These are phyloP conservation scores for Rhizodiscina lignyota DNA, from an alignment of 495 filamentous ascomycete genomes.

Conservation along the genomic window DNA sequence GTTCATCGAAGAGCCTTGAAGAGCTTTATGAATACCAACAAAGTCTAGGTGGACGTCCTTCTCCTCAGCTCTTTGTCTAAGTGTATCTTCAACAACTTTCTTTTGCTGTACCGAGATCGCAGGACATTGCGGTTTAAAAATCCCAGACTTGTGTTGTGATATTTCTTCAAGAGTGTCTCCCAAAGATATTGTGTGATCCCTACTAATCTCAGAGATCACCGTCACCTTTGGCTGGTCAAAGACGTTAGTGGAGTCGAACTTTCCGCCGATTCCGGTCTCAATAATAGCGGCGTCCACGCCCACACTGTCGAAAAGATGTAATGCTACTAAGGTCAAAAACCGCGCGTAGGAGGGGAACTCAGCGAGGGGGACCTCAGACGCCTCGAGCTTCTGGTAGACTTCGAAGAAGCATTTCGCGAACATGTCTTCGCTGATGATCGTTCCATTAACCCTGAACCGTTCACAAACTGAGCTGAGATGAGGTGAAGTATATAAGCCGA, in stretches of 20 bases:
- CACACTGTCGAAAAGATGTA: slow-evolving; percentile 70
- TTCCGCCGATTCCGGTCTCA: slow-evolving; percentile 85
- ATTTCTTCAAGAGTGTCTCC: slow-evolving; percentile 79
- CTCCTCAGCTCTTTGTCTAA: slow-evolving; percentile 53
- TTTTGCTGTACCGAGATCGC: slow-evolving; percentile 65
- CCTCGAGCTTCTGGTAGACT: slow-evolving; percentile 63
- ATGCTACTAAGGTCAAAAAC: slow-evolving; percentile 77
- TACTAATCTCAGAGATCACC: slow-evolving; percentile 72
- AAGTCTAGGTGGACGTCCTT: slow-evolving; percentile 42
- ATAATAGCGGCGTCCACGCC: slow-evolving; percentile 71
- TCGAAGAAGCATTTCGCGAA: slow-evolving; percentile 84
- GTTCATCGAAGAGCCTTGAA: slow-evolving; percentile 45
- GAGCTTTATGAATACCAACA: slow-evolving; percentile 43
- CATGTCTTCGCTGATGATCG: slow-evolving; percentile 52
- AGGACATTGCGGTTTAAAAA: slow-evolving; percentile 57
- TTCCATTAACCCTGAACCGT: slow-evolving; percentile 67
- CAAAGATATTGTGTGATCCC: slow-evolving; percentile 70
- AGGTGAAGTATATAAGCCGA: slow-evolving; percentile 80
- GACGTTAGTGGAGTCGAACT: slow-evolving; percentile 90
- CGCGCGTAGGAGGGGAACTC: slow-evolving; percentile 78
- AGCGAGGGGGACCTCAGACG: slow-evolving; percentile 28
- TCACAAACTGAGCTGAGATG: slow-evolving; percentile 79
- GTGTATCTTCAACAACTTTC: slow-evolving; percentile 45
- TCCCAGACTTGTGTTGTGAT: slow-evolving; percentile 93
- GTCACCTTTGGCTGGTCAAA: slow-evolving; percentile 55